These are phyloP conservation scores for Diaporthe aspalathi DNA, from an alignment of 2,329 filamentous ascomycete species.

Conservation along the genomic window DNA sequence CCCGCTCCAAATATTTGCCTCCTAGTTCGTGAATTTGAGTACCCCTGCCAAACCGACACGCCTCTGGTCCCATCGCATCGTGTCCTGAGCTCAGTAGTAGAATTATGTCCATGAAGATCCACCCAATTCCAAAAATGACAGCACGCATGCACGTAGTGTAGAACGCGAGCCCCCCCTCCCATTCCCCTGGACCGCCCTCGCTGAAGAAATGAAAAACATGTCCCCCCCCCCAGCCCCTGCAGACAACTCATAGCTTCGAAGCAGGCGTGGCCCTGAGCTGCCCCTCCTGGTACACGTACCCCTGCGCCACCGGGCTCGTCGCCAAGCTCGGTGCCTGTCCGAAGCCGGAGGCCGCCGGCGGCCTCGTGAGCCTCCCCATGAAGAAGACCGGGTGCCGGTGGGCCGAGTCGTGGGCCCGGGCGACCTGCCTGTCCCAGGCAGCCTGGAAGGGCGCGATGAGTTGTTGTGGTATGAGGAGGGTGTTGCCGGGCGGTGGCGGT, in stretches of 20 bases:
- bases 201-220: neutral
- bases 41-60: neutral
- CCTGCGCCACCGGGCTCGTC: constrained; percentile 66
- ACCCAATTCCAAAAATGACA: too few relatives aligned
- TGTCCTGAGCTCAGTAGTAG: neutral
- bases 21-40: neutral
- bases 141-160: neutral
- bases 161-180: neutral
- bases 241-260: constrained; percentile 51
- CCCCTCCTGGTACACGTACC: constrained; percentile 68
- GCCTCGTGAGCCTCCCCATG: constrained; percentile 69
- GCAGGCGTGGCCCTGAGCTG: constrained; percentile 44
- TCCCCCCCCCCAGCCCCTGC: neutral
- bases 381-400: constrained; percentile 81
- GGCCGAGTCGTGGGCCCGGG: constrained; percentile 63
- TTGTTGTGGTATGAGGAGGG: constrained; percentile 42
- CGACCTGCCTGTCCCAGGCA: constrained; percentile 44
- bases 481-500: constrained; percentile 18
- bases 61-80: neutral
- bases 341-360: constrained; percentile 54
- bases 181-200: neutral
- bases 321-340: constrained; percentile 33
- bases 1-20: neutral
- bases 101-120: neutral
- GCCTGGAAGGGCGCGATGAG: constrained; percentile 41